Evolutionary conservation across 257 asterid genomes (phyloP).

Genomic region (Solanum peruvianum): DNA sequence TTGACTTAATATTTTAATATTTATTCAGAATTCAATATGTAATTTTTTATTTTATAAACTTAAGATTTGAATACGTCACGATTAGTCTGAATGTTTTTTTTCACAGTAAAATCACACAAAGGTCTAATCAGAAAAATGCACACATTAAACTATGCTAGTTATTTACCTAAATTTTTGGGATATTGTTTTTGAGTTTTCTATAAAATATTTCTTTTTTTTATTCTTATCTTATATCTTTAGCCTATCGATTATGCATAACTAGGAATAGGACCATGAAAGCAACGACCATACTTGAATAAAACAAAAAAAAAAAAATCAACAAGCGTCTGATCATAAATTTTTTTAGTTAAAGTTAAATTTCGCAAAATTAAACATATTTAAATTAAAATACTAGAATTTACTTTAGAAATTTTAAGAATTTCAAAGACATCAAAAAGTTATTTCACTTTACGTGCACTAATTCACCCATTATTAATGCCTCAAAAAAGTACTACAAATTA

Average conservation of each 20-base stretch:
- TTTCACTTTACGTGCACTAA: not conserved
- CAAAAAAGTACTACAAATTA: not conserved
- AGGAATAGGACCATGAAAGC: not conserved
- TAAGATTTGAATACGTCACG: accelerated
- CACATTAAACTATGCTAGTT: not conserved
- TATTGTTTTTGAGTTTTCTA: not conserved
- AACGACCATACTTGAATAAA: not conserved
- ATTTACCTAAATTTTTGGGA: not conserved
- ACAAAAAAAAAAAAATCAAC: too few relatives aligned
- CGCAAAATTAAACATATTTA: too few relatives aligned
- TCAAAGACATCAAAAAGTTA: not conserved
- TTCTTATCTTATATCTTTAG: not conserved
- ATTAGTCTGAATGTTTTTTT: not conserved
- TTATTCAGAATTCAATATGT: not conserved
- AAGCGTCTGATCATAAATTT: too few relatives aligned
- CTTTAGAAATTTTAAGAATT: too few relatives aligned
- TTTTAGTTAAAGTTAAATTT: too few relatives aligned
- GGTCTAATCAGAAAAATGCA: not conserved
- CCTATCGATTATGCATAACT: not conserved
- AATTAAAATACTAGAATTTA: too few relatives aligned
- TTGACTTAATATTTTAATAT: not conserved
- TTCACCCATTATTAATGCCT: not conserved
- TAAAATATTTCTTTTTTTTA: not conserved
- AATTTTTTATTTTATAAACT: not conserved
- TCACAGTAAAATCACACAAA: not conserved